Base-by-base conservation (phyloP, 140 eudicot species). In the Cichorium intybus region DNA sequence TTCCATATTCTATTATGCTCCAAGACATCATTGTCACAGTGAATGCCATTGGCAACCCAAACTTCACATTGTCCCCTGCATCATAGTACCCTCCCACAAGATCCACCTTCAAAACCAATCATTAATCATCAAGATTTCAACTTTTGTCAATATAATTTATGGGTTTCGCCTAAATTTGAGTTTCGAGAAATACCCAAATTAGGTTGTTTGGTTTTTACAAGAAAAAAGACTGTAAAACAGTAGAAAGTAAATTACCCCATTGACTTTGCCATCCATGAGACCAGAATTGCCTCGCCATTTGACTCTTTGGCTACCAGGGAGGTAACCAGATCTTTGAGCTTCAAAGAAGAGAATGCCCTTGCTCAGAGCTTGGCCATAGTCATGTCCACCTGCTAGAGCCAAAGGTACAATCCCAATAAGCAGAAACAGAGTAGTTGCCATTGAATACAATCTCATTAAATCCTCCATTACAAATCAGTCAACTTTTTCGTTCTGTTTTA, bases 21-120 rank as follows among this genome's bases (percentile, higher is more conserved):
- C 99, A 93, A 6, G 97, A 93, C 94, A 93, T 73, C 99, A 93
- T 93, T 11, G 99, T 93, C 12, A 93, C 78, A 35, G 99, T 93
- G 56, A 93, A 93, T 15, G 99, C 99, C 97, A 93, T 88, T 39
- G 99, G 99, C 53, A 93, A 63, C 12, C 99, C 99, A 70, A 93
- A 93, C 71, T 93, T 93, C 75, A 93, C 99, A 81, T 93, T 86
- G 70, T 93, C 99, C 64, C 99, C 99, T 65, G 99, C 99, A 68
- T 93, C 99, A 74, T 93, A 93, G 60, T 93, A 93, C 53, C 99
- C 99, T 86, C 99, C 99, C 0, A 93, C 99, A 51, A 93, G 85
- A 80, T 93, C 84, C 86, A 93, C 97, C 99, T 93, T 55, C 75
- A 79, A 41, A 72, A 24, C 9, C 53, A n/a, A 43, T 27, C 39